phyloP scores from a whole-genome alignment of 305 asterid genomes.

The Fraxinus xanthoxyloides region DNA sequence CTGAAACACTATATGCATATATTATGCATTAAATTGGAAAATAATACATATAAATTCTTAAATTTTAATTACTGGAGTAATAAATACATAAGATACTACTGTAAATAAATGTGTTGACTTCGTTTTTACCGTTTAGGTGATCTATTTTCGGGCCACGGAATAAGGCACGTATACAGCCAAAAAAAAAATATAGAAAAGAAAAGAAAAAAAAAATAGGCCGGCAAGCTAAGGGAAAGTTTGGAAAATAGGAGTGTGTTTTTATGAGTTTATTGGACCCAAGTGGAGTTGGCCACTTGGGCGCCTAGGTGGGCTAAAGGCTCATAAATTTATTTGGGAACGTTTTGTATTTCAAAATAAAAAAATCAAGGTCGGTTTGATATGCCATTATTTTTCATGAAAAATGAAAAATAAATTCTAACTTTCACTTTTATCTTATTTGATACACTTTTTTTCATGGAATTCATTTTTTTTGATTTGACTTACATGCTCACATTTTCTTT shows the following conservation, averaged over 20 bases:
- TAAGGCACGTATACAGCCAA: background rate
- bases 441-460: too few relatives aligned
- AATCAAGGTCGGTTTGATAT: too few relatives aligned
- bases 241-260: background rate
- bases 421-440: too few relatives aligned
- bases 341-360: too few relatives aligned
- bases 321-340: too few relatives aligned
- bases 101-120: background rate
- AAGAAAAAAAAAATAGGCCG: background rate
- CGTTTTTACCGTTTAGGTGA: background rate
- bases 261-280: background rate
- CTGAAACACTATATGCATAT: background rate
- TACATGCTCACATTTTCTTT: too few relatives aligned
- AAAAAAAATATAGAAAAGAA: too few relatives aligned
- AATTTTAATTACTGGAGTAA: background rate
- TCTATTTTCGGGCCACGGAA: background rate
- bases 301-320: background rate
- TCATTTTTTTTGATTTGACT: too few relatives aligned
- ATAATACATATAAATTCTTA: background rate
- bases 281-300: background rate
- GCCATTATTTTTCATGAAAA: too few relatives aligned
- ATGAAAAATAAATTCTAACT: too few relatives aligned
- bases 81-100: background rate
- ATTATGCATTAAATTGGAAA: background rate
- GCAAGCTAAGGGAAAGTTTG: background rate